Percentiles rank a stretch among this genome's conserved stretches.
phyloP scores from a whole-genome alignment of 805 yeast species.

The Sungouiozyma ichnusensis region DNA sequence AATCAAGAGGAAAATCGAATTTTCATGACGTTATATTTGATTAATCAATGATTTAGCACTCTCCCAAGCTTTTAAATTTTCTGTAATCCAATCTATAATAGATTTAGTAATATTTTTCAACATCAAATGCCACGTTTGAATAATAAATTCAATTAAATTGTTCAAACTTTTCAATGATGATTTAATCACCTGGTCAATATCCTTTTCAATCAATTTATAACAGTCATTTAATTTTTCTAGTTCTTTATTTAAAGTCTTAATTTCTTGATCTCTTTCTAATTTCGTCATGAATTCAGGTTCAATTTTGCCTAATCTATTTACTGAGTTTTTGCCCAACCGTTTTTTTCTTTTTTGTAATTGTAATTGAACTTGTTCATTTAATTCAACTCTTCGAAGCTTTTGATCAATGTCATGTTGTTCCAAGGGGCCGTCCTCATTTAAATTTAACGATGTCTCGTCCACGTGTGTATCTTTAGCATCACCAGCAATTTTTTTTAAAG shows the following conservation, averaged over 20 bases:
- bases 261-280: slow-evolving; percentile 30
- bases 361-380: slow-evolving; percentile 6
- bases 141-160: slow-evolving; percentile 19
- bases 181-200: slow-evolving; percentile 29
- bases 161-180: slow-evolving; percentile 26
- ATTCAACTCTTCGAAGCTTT: background rate
- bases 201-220: slow-evolving; percentile 28
- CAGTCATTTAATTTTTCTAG: slow-evolving; percentile 32
- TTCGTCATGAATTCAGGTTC: slow-evolving; percentile 28
- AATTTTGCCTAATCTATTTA: slow-evolving; percentile 11
- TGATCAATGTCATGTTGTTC: background rate
- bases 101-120: slow-evolving; percentile 26
- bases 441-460: background rate
- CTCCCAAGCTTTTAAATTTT: slow-evolving; percentile 32
- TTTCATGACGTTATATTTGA: background rate
- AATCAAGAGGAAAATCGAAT: background rate
- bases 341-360: slow-evolving; percentile 8
- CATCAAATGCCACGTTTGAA: slow-evolving; percentile 22
- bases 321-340: slow-evolving; percentile 5
- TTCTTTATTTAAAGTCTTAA: slow-evolving; percentile 29
- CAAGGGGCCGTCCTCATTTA: background rate
- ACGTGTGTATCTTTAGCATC: slow-evolving; percentile 1
- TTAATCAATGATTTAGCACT: slow-evolving; percentile 22
- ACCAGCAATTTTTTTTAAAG: background rate
- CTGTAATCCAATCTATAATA: slow-evolving; percentile 29